These are phyloP conservation scores for Hymenochaete sp. DNA, from an alignment of 1,284 basidiomycete genomes.

Conservation along the genomic window DNA sequence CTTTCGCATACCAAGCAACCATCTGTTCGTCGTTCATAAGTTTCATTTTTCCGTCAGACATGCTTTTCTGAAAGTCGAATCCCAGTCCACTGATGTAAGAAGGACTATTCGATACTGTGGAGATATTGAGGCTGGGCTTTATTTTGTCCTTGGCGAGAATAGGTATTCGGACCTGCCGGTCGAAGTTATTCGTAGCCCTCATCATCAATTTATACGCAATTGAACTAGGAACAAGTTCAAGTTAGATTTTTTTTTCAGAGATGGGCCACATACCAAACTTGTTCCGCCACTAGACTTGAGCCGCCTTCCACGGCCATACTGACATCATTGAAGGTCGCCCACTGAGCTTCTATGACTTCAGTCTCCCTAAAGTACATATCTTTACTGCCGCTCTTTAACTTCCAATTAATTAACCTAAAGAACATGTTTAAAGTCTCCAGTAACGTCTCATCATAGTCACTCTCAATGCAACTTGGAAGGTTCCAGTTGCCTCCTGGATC, in stretches of 20 bases:
- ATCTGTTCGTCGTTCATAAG: slow-evolving; percentile 76
- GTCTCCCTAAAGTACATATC: slow-evolving; percentile 97
- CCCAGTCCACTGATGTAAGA: slow-evolving; percentile 13
- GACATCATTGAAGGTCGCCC: slow-evolving; percentile 92
- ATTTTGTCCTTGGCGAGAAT: slow-evolving; percentile 27
- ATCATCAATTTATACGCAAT: slow-evolving; percentile 87
- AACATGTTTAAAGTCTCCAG: slow-evolving; percentile 85
- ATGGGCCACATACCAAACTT: slow-evolving; percentile 63
- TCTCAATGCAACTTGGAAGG: slow-evolving; percentile 78
- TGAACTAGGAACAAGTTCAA: slow-evolving; percentile 39
- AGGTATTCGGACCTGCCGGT: slow-evolving; percentile 84
- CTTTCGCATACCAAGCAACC: slow-evolving; percentile 85
- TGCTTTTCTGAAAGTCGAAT: slow-evolving; percentile 12
- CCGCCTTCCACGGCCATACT: slow-evolving; percentile 85
- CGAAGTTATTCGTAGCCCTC: slow-evolving; percentile 88
- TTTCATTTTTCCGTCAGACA: slow-evolving; percentile 16
- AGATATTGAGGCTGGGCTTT: not conserved
- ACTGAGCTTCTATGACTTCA: slow-evolving; percentile 93
- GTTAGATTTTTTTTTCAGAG: slow-evolving; percentile 2
- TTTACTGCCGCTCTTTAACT: slow-evolving; percentile 87
- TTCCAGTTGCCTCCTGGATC: slow-evolving; percentile 87
- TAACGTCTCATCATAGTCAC: slow-evolving; percentile 86
- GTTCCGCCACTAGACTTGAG: slow-evolving; percentile 88
- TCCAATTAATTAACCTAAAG: slow-evolving; percentile 93
- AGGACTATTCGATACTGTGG: slow-evolving; percentile 4